Evolutionary conservation across 1,284 basidiomycete species (phyloP).

Genomic region (Rhodotorula sp.): DNA sequence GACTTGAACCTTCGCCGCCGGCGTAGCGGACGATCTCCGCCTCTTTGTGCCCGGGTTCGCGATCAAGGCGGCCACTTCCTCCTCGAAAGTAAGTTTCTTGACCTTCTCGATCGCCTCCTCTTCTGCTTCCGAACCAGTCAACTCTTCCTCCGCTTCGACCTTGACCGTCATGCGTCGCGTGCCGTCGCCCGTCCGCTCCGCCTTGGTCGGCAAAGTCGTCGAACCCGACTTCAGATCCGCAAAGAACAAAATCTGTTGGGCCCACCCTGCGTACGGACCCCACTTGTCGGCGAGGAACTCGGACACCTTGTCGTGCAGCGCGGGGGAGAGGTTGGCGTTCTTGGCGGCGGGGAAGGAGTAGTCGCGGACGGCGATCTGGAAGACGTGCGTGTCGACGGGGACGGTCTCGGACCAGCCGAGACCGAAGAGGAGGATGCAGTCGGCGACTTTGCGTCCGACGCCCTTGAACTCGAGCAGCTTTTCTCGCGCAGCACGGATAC

Average conservation of each 20-base stretch:
- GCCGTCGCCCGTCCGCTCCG: not conserved
- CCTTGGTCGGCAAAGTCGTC: not conserved
- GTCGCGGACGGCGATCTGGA: slow-evolving; percentile 73
- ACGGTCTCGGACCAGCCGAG: slow-evolving; percentile 84
- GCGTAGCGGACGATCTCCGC: slow-evolving; percentile 7
- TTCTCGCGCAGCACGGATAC: slow-evolving; percentile 57
- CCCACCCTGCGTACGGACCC: slow-evolving; percentile 82
- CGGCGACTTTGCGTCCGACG: slow-evolving; percentile 92
- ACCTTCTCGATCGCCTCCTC: not conserved
- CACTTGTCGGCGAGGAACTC: slow-evolving; percentile 64
- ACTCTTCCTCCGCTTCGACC: slow-evolving; percentile 6
- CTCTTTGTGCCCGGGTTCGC: slow-evolving; percentile 12
- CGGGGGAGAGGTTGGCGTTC: slow-evolving; percentile 66
- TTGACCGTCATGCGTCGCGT: not conserved
- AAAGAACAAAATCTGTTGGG: slow-evolving; percentile 73
- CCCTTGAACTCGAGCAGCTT: slow-evolving; percentile 79
- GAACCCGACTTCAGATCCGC: slow-evolving; percentile 54
- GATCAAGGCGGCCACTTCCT: slow-evolving; percentile 28
- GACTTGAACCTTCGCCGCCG: not conserved
- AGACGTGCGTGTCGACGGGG: slow-evolving; percentile 89
- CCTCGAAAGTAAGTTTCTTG: slow-evolving; percentile 29
- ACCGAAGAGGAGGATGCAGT: slow-evolving; percentile 93
- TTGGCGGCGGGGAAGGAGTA: slow-evolving; percentile 63
- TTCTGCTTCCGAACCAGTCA: slow-evolving; percentile 1
- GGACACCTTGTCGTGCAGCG: slow-evolving; percentile 73